Percentiles rank a stretch among this genome's conserved stretches.
phyloP scores from a whole-genome alignment of 331 rosid species.

The Cydonia oblonga region DNA sequence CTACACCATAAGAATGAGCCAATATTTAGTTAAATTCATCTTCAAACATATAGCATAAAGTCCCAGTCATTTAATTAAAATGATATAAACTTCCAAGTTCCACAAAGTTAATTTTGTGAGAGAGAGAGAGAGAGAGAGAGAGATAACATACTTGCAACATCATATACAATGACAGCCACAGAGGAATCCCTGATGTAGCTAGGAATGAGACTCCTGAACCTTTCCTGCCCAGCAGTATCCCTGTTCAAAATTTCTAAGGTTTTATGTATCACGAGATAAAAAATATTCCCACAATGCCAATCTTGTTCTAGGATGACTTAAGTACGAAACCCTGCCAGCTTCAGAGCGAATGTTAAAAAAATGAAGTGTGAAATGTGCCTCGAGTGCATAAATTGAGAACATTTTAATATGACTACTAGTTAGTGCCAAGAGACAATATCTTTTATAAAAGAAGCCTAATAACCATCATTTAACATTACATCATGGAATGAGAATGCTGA shows the following conservation, averaged over 20 bases:
- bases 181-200: conserved; percentile 95
- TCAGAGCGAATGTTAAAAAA: not conserved
- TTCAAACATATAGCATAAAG: not conserved
- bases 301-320: not conserved
- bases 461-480: not conserved
- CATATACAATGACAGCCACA: conserved; percentile 84
- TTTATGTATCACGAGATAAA: not conserved
- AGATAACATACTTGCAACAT: conserved; percentile 72
- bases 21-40: not conserved
- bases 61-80: not conserved
- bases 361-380: not conserved
- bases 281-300: not conserved
- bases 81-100: not conserved
- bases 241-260: conserved; percentile 14
- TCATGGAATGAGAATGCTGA: not conserved
- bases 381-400: not conserved
- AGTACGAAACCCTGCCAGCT: not conserved
- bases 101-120: not conserved
- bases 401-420: not conserved
- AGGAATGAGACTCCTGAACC: conserved; percentile 94
- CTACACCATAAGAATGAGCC: conserved; percentile 21
- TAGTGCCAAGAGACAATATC: not conserved
- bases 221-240: conserved; percentile 98
- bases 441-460: not conserved
- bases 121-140: not conserved